Evolutionary conservation across 2,329 filamentous ascomycete genomes (phyloP).

Genomic region (Boeremia exigua): DNA sequence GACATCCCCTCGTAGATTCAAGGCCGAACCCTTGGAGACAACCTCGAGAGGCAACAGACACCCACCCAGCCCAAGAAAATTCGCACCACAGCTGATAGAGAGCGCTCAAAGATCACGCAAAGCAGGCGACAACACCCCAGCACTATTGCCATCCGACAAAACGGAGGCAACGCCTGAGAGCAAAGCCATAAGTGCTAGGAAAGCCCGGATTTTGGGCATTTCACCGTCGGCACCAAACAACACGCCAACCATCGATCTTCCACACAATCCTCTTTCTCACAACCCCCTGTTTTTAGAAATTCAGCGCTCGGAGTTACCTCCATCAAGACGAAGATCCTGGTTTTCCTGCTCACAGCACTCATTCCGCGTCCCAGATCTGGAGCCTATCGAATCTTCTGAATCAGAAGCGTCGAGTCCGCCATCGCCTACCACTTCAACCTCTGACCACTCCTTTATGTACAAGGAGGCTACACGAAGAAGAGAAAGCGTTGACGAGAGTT

Average conservation of each 20-base stretch:
- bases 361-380: constrained; percentile 66
- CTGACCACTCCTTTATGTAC: constrained; percentile 57
- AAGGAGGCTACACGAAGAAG: constrained; percentile 61
- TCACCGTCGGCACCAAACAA: constrained; percentile 53
- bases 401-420: constrained; percentile 57
- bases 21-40: constrained; percentile 38
- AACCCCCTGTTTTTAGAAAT: constrained; percentile 47
- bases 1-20: constrained; percentile 34
- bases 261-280: constrained; percentile 39
- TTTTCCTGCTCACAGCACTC: constrained; percentile 57
- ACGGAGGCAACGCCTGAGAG: constrained; percentile 70
- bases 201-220: constrained; percentile 53
- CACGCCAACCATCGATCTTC: constrained; percentile 39
- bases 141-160: constrained; percentile 70
- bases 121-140: constrained; percentile 67
- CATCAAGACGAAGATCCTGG: constrained; percentile 41
- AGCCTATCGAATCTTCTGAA: constrained; percentile 67
- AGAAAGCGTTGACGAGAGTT: constrained; percentile 76
- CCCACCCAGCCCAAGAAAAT: constrained; percentile 54
- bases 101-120: constrained; percentile 75
- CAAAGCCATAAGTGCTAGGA: constrained; percentile 29
- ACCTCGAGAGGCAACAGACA: constrained; percentile 31
- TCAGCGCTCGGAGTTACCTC: constrained; percentile 42
- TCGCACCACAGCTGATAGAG: constrained; percentile 82
- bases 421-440: constrained; percentile 55